Percentiles rank a stretch among this genome's conserved stretches.
Evolutionary conservation across 2,329 filamentous ascomycete species (phyloP).

Genomic region (Ceratocystis cubensis): DNA sequence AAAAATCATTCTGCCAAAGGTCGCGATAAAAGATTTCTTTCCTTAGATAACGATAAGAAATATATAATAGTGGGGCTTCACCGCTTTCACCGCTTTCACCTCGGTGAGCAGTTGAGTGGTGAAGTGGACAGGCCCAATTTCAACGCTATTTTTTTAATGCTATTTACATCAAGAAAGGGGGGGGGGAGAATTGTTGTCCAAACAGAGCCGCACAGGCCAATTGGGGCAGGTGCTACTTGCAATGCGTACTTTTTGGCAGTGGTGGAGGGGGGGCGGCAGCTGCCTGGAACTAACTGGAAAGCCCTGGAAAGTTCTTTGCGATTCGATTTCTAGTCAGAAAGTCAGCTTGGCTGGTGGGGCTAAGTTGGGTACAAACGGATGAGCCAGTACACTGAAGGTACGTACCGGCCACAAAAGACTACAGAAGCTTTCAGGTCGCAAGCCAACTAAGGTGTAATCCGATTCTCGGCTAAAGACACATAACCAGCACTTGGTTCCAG

Average conservation of each 20-base stretch:
- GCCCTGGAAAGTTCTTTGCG: slow-evolving; percentile 18
- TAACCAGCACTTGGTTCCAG: background rate
- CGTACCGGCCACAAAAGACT: too few species aligned
- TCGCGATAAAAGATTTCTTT: slow-evolving; percentile 22
- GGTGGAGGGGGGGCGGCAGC: background rate
- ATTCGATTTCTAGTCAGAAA: slow-evolving; percentile 19
- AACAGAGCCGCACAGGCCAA: slow-evolving; percentile 1
- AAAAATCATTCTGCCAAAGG: slow-evolving; percentile 16
- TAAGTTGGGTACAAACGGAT: slow-evolving; percentile 17
- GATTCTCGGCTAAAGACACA: background rate
- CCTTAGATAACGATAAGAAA: slow-evolving; percentile 19
- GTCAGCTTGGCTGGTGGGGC: slow-evolving; percentile 10
- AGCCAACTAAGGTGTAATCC: background rate
- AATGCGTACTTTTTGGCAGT: background rate
- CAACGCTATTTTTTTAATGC: background rate
- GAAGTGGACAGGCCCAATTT: background rate
- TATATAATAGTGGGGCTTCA: slow-evolving; percentile 9
- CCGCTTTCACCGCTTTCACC: slow-evolving; percentile 2
- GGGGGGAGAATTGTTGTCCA: background rate
- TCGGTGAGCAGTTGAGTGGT: slow-evolving; percentile 12
- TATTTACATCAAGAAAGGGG: background rate
- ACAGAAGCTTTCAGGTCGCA: too few species aligned
- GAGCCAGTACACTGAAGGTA: background rate
- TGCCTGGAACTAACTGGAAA: slow-evolving; percentile 5
- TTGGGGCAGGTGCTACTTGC: background rate